phyloP scores from a whole-genome alignment of 345 rosid species.

The Melaleuca quinquenervia region DNA sequence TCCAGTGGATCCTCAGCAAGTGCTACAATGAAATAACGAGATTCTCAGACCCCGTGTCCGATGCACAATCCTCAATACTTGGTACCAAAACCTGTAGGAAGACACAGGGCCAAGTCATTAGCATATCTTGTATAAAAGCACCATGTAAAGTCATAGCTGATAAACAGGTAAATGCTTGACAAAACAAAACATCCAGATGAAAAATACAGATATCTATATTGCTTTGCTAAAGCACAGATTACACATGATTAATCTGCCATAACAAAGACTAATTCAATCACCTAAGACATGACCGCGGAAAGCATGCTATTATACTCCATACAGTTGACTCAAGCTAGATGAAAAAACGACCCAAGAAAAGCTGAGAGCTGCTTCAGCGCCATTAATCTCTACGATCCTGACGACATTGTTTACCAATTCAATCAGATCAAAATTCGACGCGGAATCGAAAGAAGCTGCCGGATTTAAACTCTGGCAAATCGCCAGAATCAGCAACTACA shows the following conservation, averaged over 20 bases:
- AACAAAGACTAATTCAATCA: background rate
- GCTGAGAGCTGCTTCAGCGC: background rate
- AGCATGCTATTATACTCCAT: background rate
- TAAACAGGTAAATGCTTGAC: background rate
- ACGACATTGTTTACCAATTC: background rate
- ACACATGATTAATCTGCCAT: background rate
- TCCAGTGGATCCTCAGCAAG: background rate
- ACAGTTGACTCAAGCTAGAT: background rate
- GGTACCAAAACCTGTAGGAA: background rate
- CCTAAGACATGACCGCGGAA: background rate
- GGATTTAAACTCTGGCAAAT: background rate
- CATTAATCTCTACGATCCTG: background rate
- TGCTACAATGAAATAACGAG: background rate
- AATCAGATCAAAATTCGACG: background rate
- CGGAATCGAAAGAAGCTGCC: background rate
- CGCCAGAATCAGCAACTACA: background rate
- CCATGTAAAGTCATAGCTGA: background rate
- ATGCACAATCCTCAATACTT: background rate
- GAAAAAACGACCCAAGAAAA: background rate
- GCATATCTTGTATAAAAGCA: background rate
- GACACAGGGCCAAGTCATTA: background rate
- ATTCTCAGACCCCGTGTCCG: background rate
- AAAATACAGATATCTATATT: background rate
- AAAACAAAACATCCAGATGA: background rate
- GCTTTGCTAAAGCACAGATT: background rate